phyloP scores from a whole-genome alignment of 1,284 basidiomycete genomes.

The Athelia psychrophila region DNA sequence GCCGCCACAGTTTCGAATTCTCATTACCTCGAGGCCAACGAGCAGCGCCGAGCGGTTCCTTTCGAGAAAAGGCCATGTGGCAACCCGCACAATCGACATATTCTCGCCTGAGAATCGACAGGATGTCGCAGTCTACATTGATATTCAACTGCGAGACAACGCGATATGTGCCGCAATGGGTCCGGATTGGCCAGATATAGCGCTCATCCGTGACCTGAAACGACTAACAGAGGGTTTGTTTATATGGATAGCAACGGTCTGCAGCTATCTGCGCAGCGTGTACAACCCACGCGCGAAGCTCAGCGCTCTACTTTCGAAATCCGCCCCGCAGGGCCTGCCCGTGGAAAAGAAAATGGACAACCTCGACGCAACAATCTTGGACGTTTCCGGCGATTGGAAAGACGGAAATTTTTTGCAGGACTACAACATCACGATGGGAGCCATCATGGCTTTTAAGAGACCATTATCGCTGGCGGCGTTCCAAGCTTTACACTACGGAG shows the following conservation, averaged over 20 bases:
- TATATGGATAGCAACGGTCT: background rate
- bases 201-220: background rate
- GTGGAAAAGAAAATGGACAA: background rate
- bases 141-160: background rate
- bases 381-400: background rate
- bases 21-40: background rate
- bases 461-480: background rate
- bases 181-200: background rate
- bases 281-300: background rate
- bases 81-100: background rate
- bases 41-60: background rate
- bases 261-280: background rate
- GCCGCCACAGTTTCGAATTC: background rate
- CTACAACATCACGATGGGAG: background rate
- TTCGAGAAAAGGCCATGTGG: background rate
- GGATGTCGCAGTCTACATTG: background rate
- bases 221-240: background rate
- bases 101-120: background rate
- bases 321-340: background rate
- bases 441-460: background rate
- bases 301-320: background rate
- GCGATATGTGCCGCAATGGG: background rate
- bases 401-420: background rate
- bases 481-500: background rate
- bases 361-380: background rate